These are phyloP conservation scores for Medakamo hakoo DNA, from an alignment of 139 green algal species.

Conservation along the genomic window DNA sequence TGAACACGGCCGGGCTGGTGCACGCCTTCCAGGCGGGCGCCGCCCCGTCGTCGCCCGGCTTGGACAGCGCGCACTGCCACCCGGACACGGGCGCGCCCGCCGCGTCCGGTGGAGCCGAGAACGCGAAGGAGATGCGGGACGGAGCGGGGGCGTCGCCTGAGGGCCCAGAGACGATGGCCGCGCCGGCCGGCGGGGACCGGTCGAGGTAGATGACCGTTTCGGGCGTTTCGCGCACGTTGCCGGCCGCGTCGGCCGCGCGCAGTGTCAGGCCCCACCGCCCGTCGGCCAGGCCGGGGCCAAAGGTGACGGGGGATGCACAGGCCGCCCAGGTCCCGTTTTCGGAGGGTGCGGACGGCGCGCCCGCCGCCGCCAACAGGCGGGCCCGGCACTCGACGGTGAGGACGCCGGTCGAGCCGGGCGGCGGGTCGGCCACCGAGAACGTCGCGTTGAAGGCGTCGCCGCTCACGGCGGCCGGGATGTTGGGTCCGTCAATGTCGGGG, in stretches of 20 bases:
- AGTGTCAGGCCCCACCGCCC: neutral
- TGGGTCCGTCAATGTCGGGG: neutral
- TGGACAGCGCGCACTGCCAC: neutral
- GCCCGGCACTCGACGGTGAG: neutral
- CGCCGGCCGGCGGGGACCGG: too few relatives aligned
- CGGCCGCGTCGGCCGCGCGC: neutral
- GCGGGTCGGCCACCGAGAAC: neutral
- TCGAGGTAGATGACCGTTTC: neutral
- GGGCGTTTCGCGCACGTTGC: neutral
- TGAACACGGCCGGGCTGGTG: neutral
- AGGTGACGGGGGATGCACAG: neutral
- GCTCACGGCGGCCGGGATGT: neutral
- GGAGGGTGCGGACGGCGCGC: neutral
- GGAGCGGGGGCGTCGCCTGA: neutral
- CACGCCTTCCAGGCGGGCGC: neutral
- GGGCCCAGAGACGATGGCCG: neutral
- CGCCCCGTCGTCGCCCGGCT: too few relatives aligned
- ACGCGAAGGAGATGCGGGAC: neutral
- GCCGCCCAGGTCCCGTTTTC: neutral
- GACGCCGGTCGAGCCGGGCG: neutral
- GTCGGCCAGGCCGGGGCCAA: neutral
- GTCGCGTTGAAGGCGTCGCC: neutral
- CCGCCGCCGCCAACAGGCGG: neutral
- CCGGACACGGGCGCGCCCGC: neutral
- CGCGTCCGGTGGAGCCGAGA: neutral